Percentiles rank a stretch among this genome's conserved stretches.
Conservation (phyloP, 176 grass and related monocot genomes). For the Zea luxurians region DNA sequence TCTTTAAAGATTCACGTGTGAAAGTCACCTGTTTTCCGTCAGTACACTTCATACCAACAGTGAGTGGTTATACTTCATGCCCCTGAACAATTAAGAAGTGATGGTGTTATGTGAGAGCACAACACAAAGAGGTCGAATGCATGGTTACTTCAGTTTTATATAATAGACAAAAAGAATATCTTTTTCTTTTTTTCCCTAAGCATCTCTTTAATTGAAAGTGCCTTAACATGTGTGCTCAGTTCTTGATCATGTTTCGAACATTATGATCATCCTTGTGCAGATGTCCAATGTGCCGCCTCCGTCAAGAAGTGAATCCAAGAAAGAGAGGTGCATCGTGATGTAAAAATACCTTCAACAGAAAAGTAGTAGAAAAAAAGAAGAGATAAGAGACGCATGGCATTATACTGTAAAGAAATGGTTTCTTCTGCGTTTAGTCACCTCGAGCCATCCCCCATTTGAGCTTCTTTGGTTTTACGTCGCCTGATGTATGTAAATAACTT, state of each 20-base stretch:
- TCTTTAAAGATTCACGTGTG: conserved; percentile 8
- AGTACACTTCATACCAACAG: neutral
- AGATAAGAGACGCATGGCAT: conserved; percentile 13
- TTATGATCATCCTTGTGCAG: conserved; percentile 29
- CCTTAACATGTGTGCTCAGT: neutral
- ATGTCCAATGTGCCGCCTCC: conserved; percentile 44
- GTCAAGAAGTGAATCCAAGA: conserved; percentile 62
- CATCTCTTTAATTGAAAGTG: neutral
- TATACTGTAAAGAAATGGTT: conserved; percentile 64
- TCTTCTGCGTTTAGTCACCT: conserved; percentile 27
- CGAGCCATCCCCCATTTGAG: conserved; percentile 25
- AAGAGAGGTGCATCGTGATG: conserved; percentile 84
- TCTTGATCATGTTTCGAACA: neutral
- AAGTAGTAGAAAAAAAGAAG: neutral
- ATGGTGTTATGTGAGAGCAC: neutral
- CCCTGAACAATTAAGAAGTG: too few species aligned
- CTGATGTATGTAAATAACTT: conserved; percentile 46
- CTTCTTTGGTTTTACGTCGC: conserved; percentile 11
- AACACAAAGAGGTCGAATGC: neutral
- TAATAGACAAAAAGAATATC: neutral
- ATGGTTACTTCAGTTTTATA: neutral
- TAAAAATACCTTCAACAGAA: conserved; percentile 46
- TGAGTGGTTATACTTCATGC: neutral
- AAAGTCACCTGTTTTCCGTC: neutral
- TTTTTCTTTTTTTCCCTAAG: neutral